These are phyloP conservation scores for Chrysopogon serrulatus DNA, from an alignment of 176 grass and related monocot species.

Conservation along the genomic window DNA sequence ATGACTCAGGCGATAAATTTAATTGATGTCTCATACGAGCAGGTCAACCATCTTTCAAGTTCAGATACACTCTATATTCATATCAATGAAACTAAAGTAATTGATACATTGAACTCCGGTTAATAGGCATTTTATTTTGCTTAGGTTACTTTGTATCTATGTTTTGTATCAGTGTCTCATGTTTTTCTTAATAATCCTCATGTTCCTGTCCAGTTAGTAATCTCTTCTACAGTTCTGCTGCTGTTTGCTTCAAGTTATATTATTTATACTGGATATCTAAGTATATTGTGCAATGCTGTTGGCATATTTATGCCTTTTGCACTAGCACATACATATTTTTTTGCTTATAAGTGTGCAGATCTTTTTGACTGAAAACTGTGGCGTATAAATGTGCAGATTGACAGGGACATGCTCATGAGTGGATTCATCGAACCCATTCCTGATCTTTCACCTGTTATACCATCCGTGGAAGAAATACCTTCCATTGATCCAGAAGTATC, in stretches of 20 bases:
- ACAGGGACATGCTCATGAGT: conserved; percentile 87
- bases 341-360: not conserved
- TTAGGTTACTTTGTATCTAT: not conserved
- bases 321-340: not conserved
- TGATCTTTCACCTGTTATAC: conserved; percentile 82
- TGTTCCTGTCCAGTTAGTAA: not conserved
- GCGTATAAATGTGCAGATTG: conserved; percentile 47
- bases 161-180: not conserved
- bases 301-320: not conserved
- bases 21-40: conserved; percentile 79
- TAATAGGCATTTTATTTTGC: not conserved
- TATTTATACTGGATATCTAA: not conserved
- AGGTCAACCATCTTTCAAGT: conserved; percentile 42
- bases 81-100: not conserved
- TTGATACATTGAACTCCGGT: not conserved
- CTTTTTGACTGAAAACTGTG: not conserved
- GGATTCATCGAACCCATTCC: conserved; percentile 95
- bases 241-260: not conserved
- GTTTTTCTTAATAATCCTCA: not conserved
- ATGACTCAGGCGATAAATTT: conserved; percentile 95
- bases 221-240: not conserved
- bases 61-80: not conserved
- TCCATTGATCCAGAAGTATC: conserved; percentile 70
- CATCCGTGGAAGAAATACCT: conserved; percentile 66
- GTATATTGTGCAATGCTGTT: not conserved